Conservation (phyloP, 805 yeast genomes). For the Candida xiaguanensis region DNA sequence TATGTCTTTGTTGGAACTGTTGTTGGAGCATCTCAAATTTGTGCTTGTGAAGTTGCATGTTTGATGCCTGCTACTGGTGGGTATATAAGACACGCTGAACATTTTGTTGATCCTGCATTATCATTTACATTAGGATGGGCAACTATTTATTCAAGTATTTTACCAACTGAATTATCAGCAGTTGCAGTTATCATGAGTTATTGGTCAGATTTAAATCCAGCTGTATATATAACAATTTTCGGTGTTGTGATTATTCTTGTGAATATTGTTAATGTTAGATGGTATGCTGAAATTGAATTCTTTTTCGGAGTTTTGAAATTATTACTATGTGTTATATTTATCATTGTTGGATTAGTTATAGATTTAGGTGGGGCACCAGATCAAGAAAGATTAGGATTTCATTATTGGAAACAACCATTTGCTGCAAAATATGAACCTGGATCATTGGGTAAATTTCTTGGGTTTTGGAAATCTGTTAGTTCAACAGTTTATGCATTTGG, state of each 20-base stretch:
- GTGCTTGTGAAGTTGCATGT: conserved; percentile 35
- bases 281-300: conserved; percentile 29
- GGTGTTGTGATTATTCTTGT: conserved; percentile 29
- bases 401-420: conserved; percentile 42
- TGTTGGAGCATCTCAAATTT: conserved; percentile 36
- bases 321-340: conserved; percentile 18
- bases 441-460: conserved; percentile 36
- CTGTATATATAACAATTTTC: conserved; percentile 44
- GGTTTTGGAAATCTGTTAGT: conserved; percentile 36
- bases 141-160: conserved; percentile 26
- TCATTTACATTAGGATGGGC: conserved; percentile 48
- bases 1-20: conserved; percentile 45
- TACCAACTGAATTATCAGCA: conserved; percentile 45
- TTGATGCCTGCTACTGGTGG: conserved; percentile 38
- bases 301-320: conserved; percentile 23
- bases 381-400: conserved; percentile 23
- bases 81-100: conserved; percentile 32
- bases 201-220: conserved; percentile 44
- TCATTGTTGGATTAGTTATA: conserved; percentile 11
- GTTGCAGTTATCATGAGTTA: conserved; percentile 44
- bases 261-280: conserved; percentile 37
- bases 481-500: conserved; percentile 31
- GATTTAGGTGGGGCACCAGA: conserved; percentile 23
- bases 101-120: conserved; percentile 41
- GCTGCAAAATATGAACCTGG: conserved; percentile 37